These are phyloP conservation scores for Boletus speciosus DNA, from an alignment of 768 basidiomycete species.

Conservation along the genomic window DNA sequence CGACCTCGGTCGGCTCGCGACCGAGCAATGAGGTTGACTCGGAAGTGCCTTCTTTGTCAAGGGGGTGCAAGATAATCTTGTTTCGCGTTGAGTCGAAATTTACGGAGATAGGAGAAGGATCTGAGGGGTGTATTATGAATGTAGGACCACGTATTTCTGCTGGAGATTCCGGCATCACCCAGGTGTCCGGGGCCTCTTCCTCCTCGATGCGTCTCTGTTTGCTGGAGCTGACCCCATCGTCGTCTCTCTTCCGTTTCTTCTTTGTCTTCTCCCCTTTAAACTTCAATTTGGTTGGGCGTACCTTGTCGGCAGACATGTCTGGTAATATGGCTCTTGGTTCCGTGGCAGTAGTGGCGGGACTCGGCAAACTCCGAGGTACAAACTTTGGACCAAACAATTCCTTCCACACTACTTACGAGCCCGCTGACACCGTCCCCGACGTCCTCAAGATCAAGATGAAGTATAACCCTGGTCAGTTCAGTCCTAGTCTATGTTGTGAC, in stretches of 20 bases:
- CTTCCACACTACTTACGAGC: conserved; percentile 15
- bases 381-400: conserved; percentile 38
- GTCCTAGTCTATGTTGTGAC: conserved; percentile 17
- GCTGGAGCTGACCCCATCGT: conserved; percentile 40
- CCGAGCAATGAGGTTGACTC: conserved; percentile 51
- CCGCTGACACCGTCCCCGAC: conserved; percentile 49
- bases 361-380: conserved; percentile 26
- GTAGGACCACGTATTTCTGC: conserved; percentile 84
- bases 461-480: conserved; percentile 74
- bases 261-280: conserved; percentile 87
- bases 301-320: conserved; percentile 41
- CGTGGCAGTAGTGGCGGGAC: neutral
- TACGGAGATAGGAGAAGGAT: conserved; percentile 70
- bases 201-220: conserved; percentile 52
- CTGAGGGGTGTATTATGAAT: conserved; percentile 79
- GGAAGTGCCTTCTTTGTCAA: conserved; percentile 57
- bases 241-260: conserved; percentile 76
- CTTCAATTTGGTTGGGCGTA: conserved; percentile 72
- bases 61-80: conserved; percentile 59
- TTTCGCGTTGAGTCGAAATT: conserved; percentile 77
- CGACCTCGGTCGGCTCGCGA: conserved; percentile 73
- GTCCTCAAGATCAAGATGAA: conserved; percentile 75
- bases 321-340: neutral
- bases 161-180: conserved; percentile 72
- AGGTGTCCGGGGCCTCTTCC: conserved; percentile 66